Conservation (phyloP, 768 basidiomycete genomes). For the Mycena pura region DNA sequence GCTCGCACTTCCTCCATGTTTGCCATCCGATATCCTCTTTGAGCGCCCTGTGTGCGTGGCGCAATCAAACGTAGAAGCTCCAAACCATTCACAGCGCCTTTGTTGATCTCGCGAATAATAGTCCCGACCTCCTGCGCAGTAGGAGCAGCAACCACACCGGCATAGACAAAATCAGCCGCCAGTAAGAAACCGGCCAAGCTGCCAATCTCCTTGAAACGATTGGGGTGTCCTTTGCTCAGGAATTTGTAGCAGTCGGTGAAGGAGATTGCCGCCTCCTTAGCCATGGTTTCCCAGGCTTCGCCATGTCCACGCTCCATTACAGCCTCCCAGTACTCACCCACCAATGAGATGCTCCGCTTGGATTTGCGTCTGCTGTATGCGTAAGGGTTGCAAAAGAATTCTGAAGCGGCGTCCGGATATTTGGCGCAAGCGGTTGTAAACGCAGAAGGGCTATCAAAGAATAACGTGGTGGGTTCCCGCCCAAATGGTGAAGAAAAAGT, state of each 20-base stretch:
- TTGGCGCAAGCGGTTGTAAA: not conserved
- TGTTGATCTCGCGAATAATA: not conserved
- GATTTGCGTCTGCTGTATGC: conserved; percentile 9
- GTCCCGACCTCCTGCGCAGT: not conserved
- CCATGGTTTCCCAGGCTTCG: too few species aligned
- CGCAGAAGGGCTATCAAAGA: not conserved
- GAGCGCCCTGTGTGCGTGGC: not conserved
- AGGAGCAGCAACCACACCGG: not conserved
- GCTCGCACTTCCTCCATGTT: not conserved
- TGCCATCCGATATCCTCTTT: not conserved
- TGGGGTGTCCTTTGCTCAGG: too few species aligned
- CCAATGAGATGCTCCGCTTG: not conserved
- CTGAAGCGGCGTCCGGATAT: not conserved
- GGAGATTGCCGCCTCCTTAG: too few species aligned
- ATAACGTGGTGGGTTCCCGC: not conserved
- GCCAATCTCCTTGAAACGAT: conserved; percentile 3
- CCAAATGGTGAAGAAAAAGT: not conserved
- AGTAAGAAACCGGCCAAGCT: not conserved
- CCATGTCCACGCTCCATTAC: too few species aligned
- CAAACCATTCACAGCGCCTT: not conserved
- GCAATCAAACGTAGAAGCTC: not conserved
- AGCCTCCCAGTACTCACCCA: not conserved
- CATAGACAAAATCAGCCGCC: not conserved
- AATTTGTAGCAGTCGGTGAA: too few species aligned
- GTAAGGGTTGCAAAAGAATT: conserved; percentile 1